phyloP scores from a whole-genome alignment of 1,284 basidiomycete species.

The Mycena citricolor region DNA sequence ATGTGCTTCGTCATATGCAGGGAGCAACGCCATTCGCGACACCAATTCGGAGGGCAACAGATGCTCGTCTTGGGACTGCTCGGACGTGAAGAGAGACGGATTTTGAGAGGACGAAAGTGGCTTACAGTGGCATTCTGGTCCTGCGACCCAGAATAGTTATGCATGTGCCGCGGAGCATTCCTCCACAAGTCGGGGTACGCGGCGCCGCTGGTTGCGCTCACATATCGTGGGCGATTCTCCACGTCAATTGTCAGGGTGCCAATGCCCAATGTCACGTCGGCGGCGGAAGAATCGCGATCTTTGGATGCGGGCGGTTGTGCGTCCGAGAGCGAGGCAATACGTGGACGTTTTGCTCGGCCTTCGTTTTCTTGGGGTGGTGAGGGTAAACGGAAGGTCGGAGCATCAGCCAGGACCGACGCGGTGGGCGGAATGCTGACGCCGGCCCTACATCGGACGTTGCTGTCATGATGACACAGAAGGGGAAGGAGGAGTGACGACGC shows the following conservation, averaged over 20 bases:
- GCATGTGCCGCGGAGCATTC: constrained; percentile 7
- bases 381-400: no score
- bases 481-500: constrained; percentile 1
- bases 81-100: no score
- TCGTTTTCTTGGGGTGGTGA: constrained; percentile 13
- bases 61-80: no score
- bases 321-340: constrained; percentile 13
- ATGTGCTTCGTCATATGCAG: constrained; percentile 24
- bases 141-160: constrained; percentile 9
- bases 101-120: no score
- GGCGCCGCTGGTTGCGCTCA: constrained; percentile 27
- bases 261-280: constrained; percentile 26
- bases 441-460: constrained; percentile 21
- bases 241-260: constrained; percentile 29
- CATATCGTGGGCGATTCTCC: constrained; percentile 27
- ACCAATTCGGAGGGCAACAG: no score
- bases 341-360: constrained; percentile 18
- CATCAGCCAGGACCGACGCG: constrained; percentile 4
- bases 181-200: constrained; percentile 28
- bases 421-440: constrained; percentile 24
- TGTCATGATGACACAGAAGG: not conserved
- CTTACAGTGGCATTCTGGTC: constrained; percentile 1
- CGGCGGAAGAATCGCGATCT: constrained; percentile 8
- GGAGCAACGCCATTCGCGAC: constrained; percentile 21
- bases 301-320: no score